Conservation (phyloP, 2,329 filamentous ascomycete genomes). For the Thielaviopsis populi region DNA sequence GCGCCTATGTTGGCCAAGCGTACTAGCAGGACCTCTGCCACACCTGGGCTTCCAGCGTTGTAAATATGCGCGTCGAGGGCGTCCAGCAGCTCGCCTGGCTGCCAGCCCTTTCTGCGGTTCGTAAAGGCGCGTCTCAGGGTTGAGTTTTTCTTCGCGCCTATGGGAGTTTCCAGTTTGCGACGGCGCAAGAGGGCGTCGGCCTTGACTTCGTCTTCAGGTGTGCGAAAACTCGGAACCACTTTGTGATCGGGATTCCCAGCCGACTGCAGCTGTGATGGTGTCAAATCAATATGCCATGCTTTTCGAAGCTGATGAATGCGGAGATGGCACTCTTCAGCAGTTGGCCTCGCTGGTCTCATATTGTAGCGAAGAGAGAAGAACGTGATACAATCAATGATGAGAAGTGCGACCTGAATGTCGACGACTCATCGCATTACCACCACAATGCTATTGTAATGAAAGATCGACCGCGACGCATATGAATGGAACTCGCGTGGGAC, state of each 20-base stretch:
- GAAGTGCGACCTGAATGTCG: not conserved
- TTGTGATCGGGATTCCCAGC: constrained; percentile 24
- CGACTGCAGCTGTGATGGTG: not conserved
- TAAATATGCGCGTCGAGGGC: constrained; percentile 35
- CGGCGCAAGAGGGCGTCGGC: constrained; percentile 41
- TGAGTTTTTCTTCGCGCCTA: not conserved
- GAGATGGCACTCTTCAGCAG: constrained; percentile 26
- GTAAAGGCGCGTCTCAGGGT: constrained; percentile 29
- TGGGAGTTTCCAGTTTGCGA: constrained; percentile 23
- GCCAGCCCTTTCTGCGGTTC: constrained; percentile 36
- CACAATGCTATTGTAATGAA: not conserved
- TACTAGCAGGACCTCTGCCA: constrained; percentile 40
- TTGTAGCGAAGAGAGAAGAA: not conserved
- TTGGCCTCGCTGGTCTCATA: not conserved
- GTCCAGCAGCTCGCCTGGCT: constrained; percentile 38
- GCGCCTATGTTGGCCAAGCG: constrained; percentile 36
- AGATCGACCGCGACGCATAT: not conserved
- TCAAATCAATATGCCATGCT: constrained; percentile 32
- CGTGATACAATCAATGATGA: not conserved
- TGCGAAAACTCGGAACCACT: constrained; percentile 29
- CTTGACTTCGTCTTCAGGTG: constrained; percentile 33
- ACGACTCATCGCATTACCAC: constrained; percentile 1
- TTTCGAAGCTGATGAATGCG: constrained; percentile 36
- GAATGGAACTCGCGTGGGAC: not conserved
- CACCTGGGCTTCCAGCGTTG: constrained; percentile 35